These are phyloP conservation scores for Suhomyces prunicola DNA, from an alignment of 805 yeast species.

Conservation along the genomic window DNA sequence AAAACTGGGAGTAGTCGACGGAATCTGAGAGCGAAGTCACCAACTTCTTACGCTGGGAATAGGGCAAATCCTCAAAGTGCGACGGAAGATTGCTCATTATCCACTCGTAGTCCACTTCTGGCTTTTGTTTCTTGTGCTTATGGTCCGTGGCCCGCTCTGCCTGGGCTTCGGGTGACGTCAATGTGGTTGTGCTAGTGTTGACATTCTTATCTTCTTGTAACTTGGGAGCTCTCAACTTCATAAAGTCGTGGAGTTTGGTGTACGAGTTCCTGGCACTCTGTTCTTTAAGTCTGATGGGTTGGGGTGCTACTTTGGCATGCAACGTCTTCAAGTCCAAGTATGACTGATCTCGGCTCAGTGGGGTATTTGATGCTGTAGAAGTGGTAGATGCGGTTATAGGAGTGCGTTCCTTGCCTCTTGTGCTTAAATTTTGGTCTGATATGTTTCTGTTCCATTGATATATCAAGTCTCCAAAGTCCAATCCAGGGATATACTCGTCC, in stretches of 20 bases:
- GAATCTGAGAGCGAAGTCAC: constrained; percentile 37
- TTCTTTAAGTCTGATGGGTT: constrained; percentile 29
- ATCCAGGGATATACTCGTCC: constrained; percentile 75
- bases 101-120: constrained; percentile 37
- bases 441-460: constrained; percentile 43
- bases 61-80: constrained; percentile 54
- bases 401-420: neutral
- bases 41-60: constrained; percentile 54
- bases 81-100: constrained; percentile 47
- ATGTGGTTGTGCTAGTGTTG: constrained; percentile 7
- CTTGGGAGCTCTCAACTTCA: constrained; percentile 17
- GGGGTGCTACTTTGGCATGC: constrained; percentile 44
- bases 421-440: constrained; percentile 13
- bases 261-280: constrained; percentile 13
- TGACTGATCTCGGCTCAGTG: constrained; percentile 32
- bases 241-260: constrained; percentile 21
- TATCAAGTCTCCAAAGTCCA: constrained; percentile 52
- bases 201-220: neutral
- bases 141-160: constrained; percentile 7
- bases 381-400: neutral
- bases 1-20: constrained; percentile 43
- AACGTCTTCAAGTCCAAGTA: constrained; percentile 40
- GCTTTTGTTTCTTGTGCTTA: constrained; percentile 23
- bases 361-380: constrained; percentile 21
- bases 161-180: constrained; percentile 4